phyloP scores from a whole-genome alignment of 306 rosid genomes.

The Pueraria montana region DNA sequence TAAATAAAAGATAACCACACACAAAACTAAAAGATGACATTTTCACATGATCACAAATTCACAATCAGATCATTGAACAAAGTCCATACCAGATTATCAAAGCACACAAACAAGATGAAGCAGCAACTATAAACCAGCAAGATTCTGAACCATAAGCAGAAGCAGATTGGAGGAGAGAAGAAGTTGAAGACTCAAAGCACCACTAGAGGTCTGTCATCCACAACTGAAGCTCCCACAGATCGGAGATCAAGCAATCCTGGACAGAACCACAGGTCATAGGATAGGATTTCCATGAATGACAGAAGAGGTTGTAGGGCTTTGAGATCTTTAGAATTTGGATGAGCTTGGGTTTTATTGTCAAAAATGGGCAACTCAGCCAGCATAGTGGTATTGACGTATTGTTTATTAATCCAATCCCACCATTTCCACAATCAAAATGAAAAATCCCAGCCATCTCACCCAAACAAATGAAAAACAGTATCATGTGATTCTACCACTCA shows the following conservation, averaged over 20 bases:
- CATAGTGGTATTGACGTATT: not conserved
- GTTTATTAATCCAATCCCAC: not conserved
- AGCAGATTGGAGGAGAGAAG: slow-evolving; percentile 4
- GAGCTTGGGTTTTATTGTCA: not conserved
- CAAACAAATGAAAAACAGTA: slow-evolving; percentile 7
- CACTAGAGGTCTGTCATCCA: not conserved
- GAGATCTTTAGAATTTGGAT: not conserved
- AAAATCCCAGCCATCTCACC: not conserved
- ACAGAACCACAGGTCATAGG: not conserved
- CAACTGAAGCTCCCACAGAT: slow-evolving; percentile 7
- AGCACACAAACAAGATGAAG: not conserved
- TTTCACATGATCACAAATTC: not conserved
- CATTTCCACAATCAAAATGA: not conserved
- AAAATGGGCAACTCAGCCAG: slow-evolving; percentile 6
- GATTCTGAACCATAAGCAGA: not conserved
- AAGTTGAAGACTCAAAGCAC: not conserved
- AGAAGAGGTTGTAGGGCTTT: not conserved
- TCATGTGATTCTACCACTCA: not conserved
- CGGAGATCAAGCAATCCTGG: not conserved
- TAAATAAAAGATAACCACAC: not conserved
- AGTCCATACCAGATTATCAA: not conserved
- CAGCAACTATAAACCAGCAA: slow-evolving; percentile 13
- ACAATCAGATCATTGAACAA: not conserved
- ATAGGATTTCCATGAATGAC: not conserved
- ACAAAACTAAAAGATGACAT: not conserved